Evolutionary conservation across 2,329 filamentous ascomycete species (phyloP).

Genomic region (Teratosphaeriaceae sp.): DNA sequence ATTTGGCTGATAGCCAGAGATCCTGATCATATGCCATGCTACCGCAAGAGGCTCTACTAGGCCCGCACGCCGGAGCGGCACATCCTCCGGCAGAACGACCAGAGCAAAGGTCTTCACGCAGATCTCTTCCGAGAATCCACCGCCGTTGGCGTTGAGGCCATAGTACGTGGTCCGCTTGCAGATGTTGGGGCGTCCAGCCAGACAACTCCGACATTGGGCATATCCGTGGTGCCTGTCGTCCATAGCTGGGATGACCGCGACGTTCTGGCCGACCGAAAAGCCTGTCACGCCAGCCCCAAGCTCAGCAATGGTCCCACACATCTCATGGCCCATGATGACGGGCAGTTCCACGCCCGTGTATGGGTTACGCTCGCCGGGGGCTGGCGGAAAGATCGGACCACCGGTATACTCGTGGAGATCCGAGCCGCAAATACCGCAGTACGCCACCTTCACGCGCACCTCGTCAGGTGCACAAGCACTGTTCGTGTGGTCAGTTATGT

Average conservation of each 20-base stretch:
- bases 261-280: constrained; percentile 47
- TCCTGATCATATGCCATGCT: constrained; percentile 55
- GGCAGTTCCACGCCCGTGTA: constrained; percentile 51
- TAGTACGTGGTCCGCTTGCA: constrained; percentile 50
- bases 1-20: constrained; percentile 38
- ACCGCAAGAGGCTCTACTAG: constrained; percentile 58
- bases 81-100: constrained; percentile 45
- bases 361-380: not conserved
- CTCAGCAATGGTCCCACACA: constrained; percentile 53
- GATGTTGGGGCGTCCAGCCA: constrained; percentile 47
- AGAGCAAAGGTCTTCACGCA: constrained; percentile 44
- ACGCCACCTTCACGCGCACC: not conserved
- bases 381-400: not conserved
- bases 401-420: not conserved
- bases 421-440: not conserved
- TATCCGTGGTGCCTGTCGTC: constrained; percentile 37
- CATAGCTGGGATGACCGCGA: constrained; percentile 48
- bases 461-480: too few species aligned
- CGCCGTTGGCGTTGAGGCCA: constrained; percentile 40
- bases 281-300: constrained; percentile 42
- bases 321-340: constrained; percentile 58
- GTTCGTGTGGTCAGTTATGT: too few species aligned
- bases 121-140: constrained; percentile 50
- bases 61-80: constrained; percentile 49
- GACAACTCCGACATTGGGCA: constrained; percentile 49